phyloP scores from a whole-genome alignment of 495 filamentous ascomycete genomes.

The Elasticomyces elasticus region DNA sequence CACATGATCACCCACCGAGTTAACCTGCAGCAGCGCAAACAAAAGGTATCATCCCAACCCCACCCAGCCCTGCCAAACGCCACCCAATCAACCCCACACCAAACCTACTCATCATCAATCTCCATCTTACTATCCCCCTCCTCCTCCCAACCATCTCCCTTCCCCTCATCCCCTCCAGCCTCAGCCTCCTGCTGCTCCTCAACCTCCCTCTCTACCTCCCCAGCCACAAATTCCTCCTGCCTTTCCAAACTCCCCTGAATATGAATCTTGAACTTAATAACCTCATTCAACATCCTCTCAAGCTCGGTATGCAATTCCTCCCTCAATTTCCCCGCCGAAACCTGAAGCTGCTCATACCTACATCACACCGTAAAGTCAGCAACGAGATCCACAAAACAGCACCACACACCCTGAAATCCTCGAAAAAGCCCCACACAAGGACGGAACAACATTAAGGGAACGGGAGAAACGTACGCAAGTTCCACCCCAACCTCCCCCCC shows the following conservation, averaged over 20 bases:
- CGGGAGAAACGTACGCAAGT: slow-evolving; percentile 57
- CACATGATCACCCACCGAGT: background rate
- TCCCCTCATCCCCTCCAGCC: slow-evolving; percentile 2
- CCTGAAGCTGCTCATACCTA: slow-evolving; percentile 81
- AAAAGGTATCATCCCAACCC: background rate
- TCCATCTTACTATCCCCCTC: slow-evolving; percentile 3
- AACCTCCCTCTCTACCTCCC: slow-evolving; percentile 75
- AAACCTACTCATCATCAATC: background rate
- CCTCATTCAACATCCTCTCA: slow-evolving; percentile 89
- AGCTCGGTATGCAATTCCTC: slow-evolving; percentile 94
- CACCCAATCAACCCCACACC: background rate
- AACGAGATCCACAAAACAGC: background rate
- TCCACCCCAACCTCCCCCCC: slow-evolving; percentile 94
- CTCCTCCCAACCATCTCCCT: background rate
- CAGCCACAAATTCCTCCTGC: slow-evolving; percentile 83
- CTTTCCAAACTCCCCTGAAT: slow-evolving; percentile 84
- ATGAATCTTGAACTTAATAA: slow-evolving; percentile 98
- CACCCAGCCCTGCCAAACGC: background rate
- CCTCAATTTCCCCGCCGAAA: slow-evolving; percentile 70
- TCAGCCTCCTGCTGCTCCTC: slow-evolving; percentile 28
- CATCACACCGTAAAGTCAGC: background rate
- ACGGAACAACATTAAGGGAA: too few species aligned
- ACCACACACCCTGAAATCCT: too few species aligned
- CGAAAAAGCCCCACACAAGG: too few species aligned
- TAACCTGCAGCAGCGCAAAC: background rate